A percentile compares a stretch with the other conserved stretches of the same genome.
Evolutionary conservation across 2,329 filamentous ascomycete species (phyloP).

Genomic region (Cryphonectria naterciae): DNA sequence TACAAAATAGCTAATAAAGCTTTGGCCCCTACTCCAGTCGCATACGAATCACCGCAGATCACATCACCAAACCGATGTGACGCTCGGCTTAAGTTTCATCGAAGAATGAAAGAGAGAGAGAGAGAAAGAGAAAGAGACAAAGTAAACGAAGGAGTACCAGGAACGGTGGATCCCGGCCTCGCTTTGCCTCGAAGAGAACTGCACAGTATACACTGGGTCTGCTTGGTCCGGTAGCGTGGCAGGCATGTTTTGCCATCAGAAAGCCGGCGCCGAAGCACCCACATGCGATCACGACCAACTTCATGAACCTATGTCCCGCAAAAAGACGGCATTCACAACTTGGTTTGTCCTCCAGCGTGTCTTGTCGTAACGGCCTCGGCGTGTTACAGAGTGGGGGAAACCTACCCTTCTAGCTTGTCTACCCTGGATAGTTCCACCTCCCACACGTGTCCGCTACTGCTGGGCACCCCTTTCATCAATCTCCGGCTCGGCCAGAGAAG

Average conservation of each 20-base stretch:
- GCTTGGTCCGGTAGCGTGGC: not conserved
- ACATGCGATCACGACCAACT: not conserved
- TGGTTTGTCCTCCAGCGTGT: not conserved
- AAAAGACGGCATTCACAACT: not conserved
- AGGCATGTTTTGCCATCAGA: not conserved
- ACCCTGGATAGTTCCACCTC: conserved; percentile 4
- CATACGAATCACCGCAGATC: not conserved
- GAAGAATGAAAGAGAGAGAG: not conserved
- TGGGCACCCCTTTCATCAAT: conserved; percentile 2
- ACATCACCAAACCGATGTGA: not conserved
- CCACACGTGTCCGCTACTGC: not conserved
- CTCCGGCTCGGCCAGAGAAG: not conserved
- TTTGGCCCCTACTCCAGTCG: not conserved
- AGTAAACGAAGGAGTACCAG: not conserved
- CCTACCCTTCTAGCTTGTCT: not conserved
- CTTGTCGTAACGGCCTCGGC: not conserved
- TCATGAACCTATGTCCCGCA: not conserved
- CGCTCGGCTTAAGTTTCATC: not conserved
- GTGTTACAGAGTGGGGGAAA: not conserved
- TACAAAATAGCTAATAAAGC: not conserved
- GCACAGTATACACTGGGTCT: not conserved
- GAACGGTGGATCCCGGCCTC: not conserved
- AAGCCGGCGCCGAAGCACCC: not conserved
- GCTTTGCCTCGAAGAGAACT: not conserved
- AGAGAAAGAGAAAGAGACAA: not conserved